Percentiles rank a stretch among this genome's conserved stretches.
Conservation (phyloP, 495 filamentous ascomycete species). For the Corynascus novoguineensis region DNA sequence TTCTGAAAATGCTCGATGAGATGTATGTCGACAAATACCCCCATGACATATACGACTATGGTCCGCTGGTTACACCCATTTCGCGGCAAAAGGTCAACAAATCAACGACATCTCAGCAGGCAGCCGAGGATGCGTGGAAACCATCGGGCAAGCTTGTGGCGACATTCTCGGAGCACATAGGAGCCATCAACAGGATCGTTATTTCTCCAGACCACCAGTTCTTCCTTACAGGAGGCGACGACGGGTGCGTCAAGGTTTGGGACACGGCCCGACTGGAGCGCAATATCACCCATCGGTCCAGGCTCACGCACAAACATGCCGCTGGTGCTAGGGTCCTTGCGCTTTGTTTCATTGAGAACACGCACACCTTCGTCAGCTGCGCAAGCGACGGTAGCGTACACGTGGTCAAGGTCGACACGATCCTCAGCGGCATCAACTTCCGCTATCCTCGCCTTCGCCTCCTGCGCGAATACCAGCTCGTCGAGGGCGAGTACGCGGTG, state of each 20-base stretch:
- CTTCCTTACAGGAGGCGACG: constrained; percentile 90
- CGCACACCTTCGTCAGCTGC: constrained; percentile 84
- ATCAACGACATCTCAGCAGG: constrained; percentile 34
- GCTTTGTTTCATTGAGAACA: constrained; percentile 87
- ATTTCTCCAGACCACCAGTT: constrained; percentile 88
- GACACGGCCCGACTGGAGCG: constrained; percentile 83
- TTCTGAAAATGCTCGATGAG: constrained; percentile 78
- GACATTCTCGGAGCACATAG: constrained; percentile 81
- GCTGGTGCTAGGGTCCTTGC: constrained; percentile 66
- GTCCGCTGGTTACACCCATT: constrained; percentile 72
- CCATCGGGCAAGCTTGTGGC: constrained; percentile 80
- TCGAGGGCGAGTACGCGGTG: constrained; percentile 67
- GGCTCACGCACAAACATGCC: constrained; percentile 79
- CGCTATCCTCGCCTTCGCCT: constrained; percentile 74
- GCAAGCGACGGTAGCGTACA: constrained; percentile 88
- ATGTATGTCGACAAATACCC: constrained; percentile 91
- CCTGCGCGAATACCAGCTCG: constrained; percentile 76
- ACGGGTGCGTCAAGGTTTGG: constrained; percentile 90
- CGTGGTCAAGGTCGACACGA: constrained; percentile 78
- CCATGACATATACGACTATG: constrained; percentile 69
- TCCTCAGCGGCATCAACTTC: constrained; percentile 49
- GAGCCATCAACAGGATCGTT: constrained; percentile 73
- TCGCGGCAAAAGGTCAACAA: constrained; percentile 57
- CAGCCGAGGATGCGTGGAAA: constrained; percentile 60
- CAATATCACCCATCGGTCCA: constrained; percentile 77